A percentile compares a stretch with the other conserved stretches of the same genome.
Conservation (phyloP, 257 asterid species). For the Prunella vulgaris region DNA sequence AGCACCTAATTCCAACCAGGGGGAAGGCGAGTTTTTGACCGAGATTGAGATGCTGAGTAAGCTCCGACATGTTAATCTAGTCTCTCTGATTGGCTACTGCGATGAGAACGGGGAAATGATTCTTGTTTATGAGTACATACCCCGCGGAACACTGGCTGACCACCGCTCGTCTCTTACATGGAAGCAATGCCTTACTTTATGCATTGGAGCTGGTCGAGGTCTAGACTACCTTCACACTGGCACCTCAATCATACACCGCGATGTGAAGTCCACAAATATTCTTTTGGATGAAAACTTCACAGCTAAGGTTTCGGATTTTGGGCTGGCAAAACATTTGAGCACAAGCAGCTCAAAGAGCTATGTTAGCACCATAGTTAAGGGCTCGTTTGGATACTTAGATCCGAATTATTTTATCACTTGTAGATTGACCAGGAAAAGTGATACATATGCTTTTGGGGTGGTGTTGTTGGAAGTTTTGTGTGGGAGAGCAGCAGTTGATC, state of each 20-base stretch:
- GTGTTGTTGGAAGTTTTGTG: neutral
- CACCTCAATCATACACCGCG: neutral
- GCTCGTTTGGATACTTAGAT: neutral
- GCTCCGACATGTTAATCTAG: no score
- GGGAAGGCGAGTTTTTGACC: neutral
- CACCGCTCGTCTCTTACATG: neutral
- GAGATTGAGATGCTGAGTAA: no score
- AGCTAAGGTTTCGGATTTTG: constrained; percentile 3
- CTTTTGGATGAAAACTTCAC: neutral
- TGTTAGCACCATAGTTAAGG: neutral
- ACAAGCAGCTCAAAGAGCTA: neutral
- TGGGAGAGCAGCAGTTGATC: neutral
- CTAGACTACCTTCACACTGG: constrained; percentile 14
- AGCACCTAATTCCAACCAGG: neutral
- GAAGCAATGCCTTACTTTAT: neutral
- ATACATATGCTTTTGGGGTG: neutral
- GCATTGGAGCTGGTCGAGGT: constrained; percentile 10
- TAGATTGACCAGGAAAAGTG: neutral
- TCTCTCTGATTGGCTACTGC: no score
- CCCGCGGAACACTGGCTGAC: no score
- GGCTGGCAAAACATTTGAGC: neutral
- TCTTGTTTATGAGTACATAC: no score
- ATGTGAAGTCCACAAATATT: neutral
- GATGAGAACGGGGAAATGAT: no score
- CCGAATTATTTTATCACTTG: neutral